Base-by-base conservation (phyloP, 768 basidiomycete species). In the Tylopilus vinaceipallidus region DNA sequence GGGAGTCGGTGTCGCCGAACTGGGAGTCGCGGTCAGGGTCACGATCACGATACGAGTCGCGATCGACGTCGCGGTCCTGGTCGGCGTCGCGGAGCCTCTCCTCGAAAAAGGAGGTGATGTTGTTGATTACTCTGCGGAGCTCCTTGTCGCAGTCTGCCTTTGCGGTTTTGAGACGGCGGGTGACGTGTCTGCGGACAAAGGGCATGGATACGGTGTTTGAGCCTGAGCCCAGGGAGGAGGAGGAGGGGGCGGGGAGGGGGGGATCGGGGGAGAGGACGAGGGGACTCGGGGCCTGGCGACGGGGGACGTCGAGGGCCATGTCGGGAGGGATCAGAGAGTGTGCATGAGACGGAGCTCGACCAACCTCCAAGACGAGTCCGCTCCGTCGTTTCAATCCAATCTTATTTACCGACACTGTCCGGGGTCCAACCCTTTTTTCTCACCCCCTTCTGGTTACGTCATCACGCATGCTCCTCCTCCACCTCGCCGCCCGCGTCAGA, bases 131-230 rank as follows among this genome's bases (percentile, higher is more conserved):
- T 64, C 92, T 87, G 63, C 87, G 85, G 9, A 99, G 82, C 70
- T 97, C 93, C 75, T 89, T 90, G 81, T 99, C 93, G 76, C 95
- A 99, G 56, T 91, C 90, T 43, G 89, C 83, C 75, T 99, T 98
- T 50, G 95, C 94, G 4, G 87, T 88, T 73, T 85, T 88, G 70
- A 98, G 83, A 50, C 97, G 85, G 55, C 92, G 83, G 33, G 88
- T 91, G 61, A 98, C 91, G 74, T 98, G 95, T 47, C 92, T 83
- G 53, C 90, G 78, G 55, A 98, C 90, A 66, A 92, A 91, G 52
- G 90, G 89, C 90, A 92, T 92, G 46, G 90, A 90, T 45, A 92
- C 87, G 46, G 86, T 88, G 66, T 87, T 88, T 23, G 85, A 77
- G 44, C 75, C 76, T 6, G 83, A 82, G 42, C 73, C 73, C 61